These are phyloP conservation scores for Silene uniflora DNA, from an alignment of 148 eudicot species.

Conservation along the genomic window DNA sequence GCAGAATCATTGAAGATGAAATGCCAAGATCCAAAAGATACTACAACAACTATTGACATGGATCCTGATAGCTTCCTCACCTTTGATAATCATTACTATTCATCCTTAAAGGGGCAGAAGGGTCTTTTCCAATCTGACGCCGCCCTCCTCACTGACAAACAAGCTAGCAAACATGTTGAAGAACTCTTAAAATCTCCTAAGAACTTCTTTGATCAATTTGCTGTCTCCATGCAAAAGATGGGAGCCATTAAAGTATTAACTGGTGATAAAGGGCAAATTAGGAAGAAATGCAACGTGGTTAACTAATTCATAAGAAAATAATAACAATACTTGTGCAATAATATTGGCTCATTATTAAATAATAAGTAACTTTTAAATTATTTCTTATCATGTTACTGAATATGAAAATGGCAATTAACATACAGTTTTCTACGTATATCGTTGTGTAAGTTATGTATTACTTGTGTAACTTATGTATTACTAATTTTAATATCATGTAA, in stretches of 20 bases:
- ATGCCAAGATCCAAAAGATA: slow-evolving; percentile 18
- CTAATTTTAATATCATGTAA: no score
- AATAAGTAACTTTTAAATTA: not conserved
- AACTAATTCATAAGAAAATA: not conserved
- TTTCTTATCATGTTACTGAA: no score
- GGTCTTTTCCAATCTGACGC: slow-evolving; percentile 31
- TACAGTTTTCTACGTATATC: no score
- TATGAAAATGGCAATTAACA: no score
- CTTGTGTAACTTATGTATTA: no score
- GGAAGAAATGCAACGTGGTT: slow-evolving; percentile 23
- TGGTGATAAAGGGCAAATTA: slow-evolving; percentile 23
- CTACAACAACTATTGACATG: slow-evolving; percentile 20
- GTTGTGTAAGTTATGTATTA: no score
- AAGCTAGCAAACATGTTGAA: not conserved
- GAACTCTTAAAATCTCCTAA: slow-evolving; percentile 4
- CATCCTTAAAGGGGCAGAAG: not conserved
- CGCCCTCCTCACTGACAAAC: slow-evolving; percentile 18
- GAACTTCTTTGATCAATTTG: slow-evolving; percentile 22
- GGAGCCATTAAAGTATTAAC: slow-evolving; percentile 26
- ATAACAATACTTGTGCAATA: no score
- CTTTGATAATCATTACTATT: slow-evolving; percentile 22
- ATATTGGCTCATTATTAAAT: no score
- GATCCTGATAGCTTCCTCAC: slow-evolving; percentile 12
- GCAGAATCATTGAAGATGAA: slow-evolving; percentile 13
- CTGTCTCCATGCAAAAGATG: slow-evolving; percentile 25